Evolutionary conservation across 176 grass and related monocot species (phyloP).

Genomic region (Elymus sibiricus): DNA sequence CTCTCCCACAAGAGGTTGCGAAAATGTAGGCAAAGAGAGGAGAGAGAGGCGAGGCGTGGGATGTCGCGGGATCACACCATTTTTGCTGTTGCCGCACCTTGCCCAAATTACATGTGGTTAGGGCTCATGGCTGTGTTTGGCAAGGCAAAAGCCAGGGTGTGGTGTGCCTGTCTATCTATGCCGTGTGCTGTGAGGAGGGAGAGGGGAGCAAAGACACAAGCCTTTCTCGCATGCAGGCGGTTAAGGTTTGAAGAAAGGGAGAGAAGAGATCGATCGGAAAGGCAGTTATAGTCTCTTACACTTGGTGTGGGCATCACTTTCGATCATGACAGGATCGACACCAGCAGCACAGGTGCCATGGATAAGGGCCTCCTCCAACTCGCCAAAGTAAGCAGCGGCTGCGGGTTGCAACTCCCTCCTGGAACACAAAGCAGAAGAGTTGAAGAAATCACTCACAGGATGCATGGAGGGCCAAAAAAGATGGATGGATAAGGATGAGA

Average conservation of each 20-base stretch:
- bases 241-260: slow-evolving; percentile 42
- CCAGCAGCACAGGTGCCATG: slow-evolving; percentile 46
- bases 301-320: slow-evolving; percentile 40
- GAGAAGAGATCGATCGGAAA: slow-evolving; percentile 20
- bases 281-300: slow-evolving; percentile 17
- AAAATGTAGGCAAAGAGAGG: slow-evolving; percentile 29
- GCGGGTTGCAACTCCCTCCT: slow-evolving; percentile 48
- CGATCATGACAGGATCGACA: slow-evolving; percentile 41
- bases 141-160: slow-evolving; percentile 43
- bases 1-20: slow-evolving; percentile 4
- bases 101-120: slow-evolving; percentile 42
- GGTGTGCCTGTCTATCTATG: slow-evolving; percentile 40
- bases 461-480: no score
- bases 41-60: neutral
- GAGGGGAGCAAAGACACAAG: slow-evolving; percentile 35
- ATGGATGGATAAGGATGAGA: slow-evolving; percentile 31
- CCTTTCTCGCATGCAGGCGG: slow-evolving; percentile 31
- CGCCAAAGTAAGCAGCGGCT: slow-evolving; percentile 55
- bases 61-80: slow-evolving; percentile 56
- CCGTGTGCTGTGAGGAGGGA: neutral
- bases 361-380: slow-evolving; percentile 85
- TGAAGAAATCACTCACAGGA: no score
- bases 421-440: slow-evolving; percentile 36
- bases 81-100: slow-evolving; percentile 28
- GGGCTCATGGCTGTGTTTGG: slow-evolving; percentile 27